Percentiles rank a stretch among this genome's conserved stretches.
phyloP scores from a whole-genome alignment of 768 basidiomycete species.

The Hirschioporus abietinus region DNA sequence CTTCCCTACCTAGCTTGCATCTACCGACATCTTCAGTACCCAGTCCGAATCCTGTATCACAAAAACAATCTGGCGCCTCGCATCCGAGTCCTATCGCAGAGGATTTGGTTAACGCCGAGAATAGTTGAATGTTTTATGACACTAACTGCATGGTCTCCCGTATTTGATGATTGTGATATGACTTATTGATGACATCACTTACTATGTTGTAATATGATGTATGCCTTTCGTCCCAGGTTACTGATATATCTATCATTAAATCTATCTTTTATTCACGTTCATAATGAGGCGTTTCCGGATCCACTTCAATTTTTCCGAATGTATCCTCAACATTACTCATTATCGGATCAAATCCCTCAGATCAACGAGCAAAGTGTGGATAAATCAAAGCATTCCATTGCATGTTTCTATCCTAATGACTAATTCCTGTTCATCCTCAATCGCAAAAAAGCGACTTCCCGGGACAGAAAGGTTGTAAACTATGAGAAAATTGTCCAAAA shows the following conservation, averaged over 20 bases:
- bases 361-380: not conserved
- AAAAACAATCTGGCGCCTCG: not conserved
- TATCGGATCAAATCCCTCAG: not conserved
- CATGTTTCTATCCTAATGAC: not conserved
- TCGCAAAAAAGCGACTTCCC: not conserved
- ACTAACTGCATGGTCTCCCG: no score
- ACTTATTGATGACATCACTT: not conserved
- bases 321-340: not conserved
- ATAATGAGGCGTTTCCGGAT: no score
- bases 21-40: not conserved
- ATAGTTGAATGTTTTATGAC: no score
- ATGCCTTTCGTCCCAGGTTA: not conserved
- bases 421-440: not conserved
- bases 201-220: not conserved
- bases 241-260: no score
- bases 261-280: no score
- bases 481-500: constrained; percentile 58
- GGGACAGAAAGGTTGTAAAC: not conserved
- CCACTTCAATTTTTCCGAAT: no score
- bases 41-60: no score
- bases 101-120: not conserved
- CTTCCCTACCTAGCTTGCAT: not conserved
- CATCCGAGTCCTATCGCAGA: not conserved
- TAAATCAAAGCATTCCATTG: not conserved
- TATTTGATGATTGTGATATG: not conserved